Evolutionary conservation across 108 stramenopile genomes (phyloP).

Genomic region (Nitzschia sp.): DNA sequence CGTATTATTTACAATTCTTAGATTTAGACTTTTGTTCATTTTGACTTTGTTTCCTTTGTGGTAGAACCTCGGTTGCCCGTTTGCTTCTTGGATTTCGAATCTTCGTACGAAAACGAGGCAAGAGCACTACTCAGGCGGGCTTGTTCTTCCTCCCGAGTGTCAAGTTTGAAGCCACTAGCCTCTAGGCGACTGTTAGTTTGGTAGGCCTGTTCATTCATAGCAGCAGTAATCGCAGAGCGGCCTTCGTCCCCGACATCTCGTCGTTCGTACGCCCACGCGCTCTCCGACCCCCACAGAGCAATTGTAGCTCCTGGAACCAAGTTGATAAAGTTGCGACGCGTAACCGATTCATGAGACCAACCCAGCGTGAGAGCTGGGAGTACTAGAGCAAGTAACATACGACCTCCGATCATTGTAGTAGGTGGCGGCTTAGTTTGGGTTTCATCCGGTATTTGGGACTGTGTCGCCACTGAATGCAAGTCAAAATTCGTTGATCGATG

Average conservation of each 20-base stretch:
- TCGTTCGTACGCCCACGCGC: conserved; percentile 18
- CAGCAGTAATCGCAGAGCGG: conserved; percentile 44
- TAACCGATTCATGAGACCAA: neutral
- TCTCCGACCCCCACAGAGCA: neutral
- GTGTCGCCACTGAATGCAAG: neutral
- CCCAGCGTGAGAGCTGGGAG: neutral
- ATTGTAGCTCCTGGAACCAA: neutral
- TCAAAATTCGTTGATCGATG: neutral
- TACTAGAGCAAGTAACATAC: neutral
- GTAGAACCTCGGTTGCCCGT: neutral
- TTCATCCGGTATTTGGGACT: neutral
- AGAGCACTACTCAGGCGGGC: conserved; percentile 32
- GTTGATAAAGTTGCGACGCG: neutral
- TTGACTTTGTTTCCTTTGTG: neutral
- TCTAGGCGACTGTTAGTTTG: conserved; percentile 61
- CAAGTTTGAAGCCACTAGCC: conserved; percentile 52
- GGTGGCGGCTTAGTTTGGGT: too few relatives aligned
- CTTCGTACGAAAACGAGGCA: conserved; percentile 54
- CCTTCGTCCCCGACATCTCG: conserved; percentile 47
- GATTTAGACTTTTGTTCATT: conserved; percentile 9
- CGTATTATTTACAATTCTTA: neutral
- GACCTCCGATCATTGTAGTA: neutral
- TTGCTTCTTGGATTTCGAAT: conserved; percentile 28
- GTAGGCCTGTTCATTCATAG: conserved; percentile 50
- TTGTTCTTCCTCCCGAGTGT: conserved; percentile 55